Evolutionary conservation across 768 basidiomycete genomes (phyloP), one percentile per base, ranked within the genome.

Genomic region (Kwoniella bestiolae): DNA sequence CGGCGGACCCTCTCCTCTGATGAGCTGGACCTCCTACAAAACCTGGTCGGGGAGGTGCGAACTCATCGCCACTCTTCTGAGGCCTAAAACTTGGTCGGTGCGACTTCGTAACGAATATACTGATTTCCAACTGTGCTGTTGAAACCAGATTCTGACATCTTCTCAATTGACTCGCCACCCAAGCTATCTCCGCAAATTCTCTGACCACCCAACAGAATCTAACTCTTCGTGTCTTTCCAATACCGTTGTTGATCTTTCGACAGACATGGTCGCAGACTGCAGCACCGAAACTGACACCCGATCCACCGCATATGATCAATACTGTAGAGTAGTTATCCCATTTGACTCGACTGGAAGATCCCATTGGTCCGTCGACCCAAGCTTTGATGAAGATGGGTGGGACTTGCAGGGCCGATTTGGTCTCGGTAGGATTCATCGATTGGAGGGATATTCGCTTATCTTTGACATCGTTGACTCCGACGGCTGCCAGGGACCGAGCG

Each of bases 151-250:
- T 82, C 74, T 85, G 84, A 79, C 89, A 91, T 18, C 83, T 83
- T n/a, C 87, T 85, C 35, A 91, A 76, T 53, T 85, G 82, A 7
- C 87, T 83, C 2, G 91, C 89, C 64, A 89, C 87, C 90, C 90
- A 91, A 60, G 88, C 87, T 31, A 91, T 83, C 68, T 91, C 89
- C 21, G 87, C 90, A 73, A 87, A 91, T 73, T 91, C 91, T 41
- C 89, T 84, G 23, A 90, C 82, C 47, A 91, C 84, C 90, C 90
- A 91, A 2, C 91, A 84, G 68, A 91, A 90, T 18, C 90, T 83
- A 0, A 91, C 85, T 4, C 91, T 84, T 32, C 73, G 81, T 5
- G 85, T 86, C 46, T 80, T 81, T 32, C 81, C 69, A 0, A 84
- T 83, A 79, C 82, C 84, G 1, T 85, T 83, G 52, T 88, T 84